These are phyloP conservation scores for Fusarium papillatum DNA, from an alignment of 2,329 filamentous ascomycete genomes.

Conservation along the genomic window DNA sequence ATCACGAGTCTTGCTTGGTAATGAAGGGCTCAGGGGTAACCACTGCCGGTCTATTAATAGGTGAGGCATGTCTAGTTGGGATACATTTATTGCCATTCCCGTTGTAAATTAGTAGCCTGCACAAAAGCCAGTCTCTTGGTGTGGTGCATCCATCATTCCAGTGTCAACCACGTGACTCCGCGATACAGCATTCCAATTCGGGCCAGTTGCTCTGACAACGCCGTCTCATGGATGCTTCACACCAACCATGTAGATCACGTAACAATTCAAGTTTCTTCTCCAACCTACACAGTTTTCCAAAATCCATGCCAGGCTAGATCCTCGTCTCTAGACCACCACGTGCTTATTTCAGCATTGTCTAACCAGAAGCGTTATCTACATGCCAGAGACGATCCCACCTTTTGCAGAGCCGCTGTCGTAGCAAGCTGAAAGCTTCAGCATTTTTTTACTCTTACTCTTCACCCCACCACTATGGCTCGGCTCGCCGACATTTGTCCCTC, in stretches of 20 bases:
- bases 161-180: conserved; percentile 21
- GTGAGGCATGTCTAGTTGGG: background rate
- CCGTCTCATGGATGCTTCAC: background rate
- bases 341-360: conserved; percentile 17
- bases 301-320: background rate
- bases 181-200: conserved; percentile 14
- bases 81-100: background rate
- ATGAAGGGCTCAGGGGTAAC: background rate
- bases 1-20: background rate
- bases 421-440: background rate
- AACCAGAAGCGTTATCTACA: conserved; percentile 13
- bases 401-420: conserved; percentile 1
- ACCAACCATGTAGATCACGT: conserved; percentile 15
- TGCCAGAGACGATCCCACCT: conserved; percentile 11
- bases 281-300: conserved; percentile 12
- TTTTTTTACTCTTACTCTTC: background rate
- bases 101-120: background rate
- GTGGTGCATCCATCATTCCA: background rate
- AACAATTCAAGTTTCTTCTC: conserved; percentile 17
- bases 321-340: conserved; percentile 13
- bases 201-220: conserved; percentile 34
- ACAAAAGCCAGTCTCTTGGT: background rate
- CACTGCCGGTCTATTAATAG: background rate
- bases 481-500: conserved; percentile 46
- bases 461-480: conserved; percentile 43